Evolutionary conservation across 2,329 filamentous ascomycete species (phyloP), one percentile per base, ranked within the genome.

Genomic region (Colletotrichum sp.): DNA sequence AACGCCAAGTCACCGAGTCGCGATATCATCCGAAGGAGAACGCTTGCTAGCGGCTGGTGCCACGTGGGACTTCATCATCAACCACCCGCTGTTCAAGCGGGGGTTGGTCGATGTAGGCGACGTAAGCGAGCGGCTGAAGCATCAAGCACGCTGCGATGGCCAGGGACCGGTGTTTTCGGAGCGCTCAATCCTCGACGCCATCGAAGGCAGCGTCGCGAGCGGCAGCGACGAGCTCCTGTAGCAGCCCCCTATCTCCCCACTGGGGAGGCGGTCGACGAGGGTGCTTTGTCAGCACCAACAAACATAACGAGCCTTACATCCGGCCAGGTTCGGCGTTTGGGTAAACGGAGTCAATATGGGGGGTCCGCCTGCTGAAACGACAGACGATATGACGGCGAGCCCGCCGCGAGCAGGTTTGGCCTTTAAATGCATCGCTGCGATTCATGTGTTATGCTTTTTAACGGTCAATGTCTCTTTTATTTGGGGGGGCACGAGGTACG

Each of bases 131-230:
- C 89, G 92, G 15, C 87, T 99, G 69, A 96, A 95, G 86, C 88
- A 90, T 21, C 87, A 91, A 80, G 95, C 95, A 21, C 92, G 93
- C 81, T 98, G 96, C 83, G 95, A 98, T 84, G 96, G 96, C 3
- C 93, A 95, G 82, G 94, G 96, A 0, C 96, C 96, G 3, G 96
- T 97, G 55, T 98, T 98, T 80, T 93, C 94, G 77, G 96, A 98
- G 84, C 87, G 90, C 28, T 91, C 92, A 60, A 93, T 99, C 18
- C 84, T 92, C 59, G 87, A 89, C 77, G 95, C 95, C 18, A 96
- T 99, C 78, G 91, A 95, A 83, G 90, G 94, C 80, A 96, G 95
- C 81, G 93, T 94, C 34, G 92, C 93, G 26, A 93, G 92, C 79
- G 94, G 94, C 21, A 94, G 92, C 62, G 95, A 98, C 84, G 95